Base-by-base conservation (phyloP, 495 filamentous ascomycete species). In the Poronia punctata region DNA sequence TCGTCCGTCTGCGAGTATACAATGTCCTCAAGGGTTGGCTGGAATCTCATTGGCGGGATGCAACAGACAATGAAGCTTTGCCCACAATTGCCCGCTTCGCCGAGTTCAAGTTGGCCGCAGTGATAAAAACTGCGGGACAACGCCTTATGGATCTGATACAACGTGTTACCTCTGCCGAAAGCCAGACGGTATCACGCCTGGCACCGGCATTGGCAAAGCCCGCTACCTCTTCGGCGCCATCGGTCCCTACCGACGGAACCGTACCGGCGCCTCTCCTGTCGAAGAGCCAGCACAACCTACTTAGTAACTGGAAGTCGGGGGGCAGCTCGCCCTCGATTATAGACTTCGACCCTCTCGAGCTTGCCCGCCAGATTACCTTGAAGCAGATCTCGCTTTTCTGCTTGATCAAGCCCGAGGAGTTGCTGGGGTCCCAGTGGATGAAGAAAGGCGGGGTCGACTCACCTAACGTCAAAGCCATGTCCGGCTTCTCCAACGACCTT, bases 11-110 rank as follows among this genome's bases (percentile, higher is more conserved):
- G 23, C 78, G 93, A 11, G 87, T 96, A 0, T 97, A 94, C 70
- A 97, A 99, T 57, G 79, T 89, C 26, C 86, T 96, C 70, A 99
- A 99, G 62, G 82, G 83, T 21, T 99, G 93, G 93, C 65, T 99
- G 4, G 93, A 99, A 63, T 88, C 83, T 2, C 87, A 97, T 63
- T 99, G 93, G 93, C 80, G 84, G 18, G 77, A 83, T 43, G 79
- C 86, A 19, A 72, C 79, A 18, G 93, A 99, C 59, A 66, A 71
- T 41, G 72, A 72, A 5, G 87, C 89, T 5, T 67, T 97, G 24
- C 70, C 75, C 0, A 70, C 83, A 34, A 92, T 99, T 45, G 62
- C 78, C 17, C 59, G 72, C 16, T 99, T 99, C 55, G 87, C 92
- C 18, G 75, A 78, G 47, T 79, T 73, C 19, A 78, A 80, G 42